Evolutionary conservation across 2,329 filamentous ascomycete genomes (phyloP).

Genomic region (Scedosporium boydii): DNA sequence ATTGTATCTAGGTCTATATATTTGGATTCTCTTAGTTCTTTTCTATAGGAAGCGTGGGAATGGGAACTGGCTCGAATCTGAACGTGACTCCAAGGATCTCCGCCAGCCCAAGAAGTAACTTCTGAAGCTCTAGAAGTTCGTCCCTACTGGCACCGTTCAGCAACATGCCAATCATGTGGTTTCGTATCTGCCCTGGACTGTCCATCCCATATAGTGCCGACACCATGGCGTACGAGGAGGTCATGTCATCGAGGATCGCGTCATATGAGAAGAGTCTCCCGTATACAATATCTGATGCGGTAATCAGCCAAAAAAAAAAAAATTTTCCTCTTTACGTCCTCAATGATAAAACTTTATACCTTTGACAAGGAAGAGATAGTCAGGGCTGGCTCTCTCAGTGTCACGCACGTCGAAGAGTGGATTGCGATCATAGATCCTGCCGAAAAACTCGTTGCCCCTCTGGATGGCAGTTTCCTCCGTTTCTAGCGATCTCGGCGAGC

Average conservation of each 20-base stretch:
- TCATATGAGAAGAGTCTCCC: conserved; percentile 7
- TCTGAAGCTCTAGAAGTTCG: conserved; percentile 6
- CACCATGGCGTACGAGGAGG: background rate
- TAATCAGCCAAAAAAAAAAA: background rate
- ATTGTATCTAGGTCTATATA: background rate
- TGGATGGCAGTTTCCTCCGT: conserved; percentile 3
- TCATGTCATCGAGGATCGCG: background rate
- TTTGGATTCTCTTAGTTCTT: background rate
- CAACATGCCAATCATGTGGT: conserved; percentile 10
- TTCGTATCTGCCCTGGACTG: conserved; percentile 8
- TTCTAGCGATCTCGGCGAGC: conserved; percentile 8
- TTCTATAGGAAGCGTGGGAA: conserved; percentile 1
- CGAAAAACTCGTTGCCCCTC: conserved; percentile 9
- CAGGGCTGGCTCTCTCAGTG: conserved; percentile 10
- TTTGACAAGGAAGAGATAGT: conserved; percentile 12
- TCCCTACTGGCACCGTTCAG: conserved; percentile 6
- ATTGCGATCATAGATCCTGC: conserved; percentile 10
- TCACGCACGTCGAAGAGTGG: conserved; percentile 11
- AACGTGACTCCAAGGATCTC: conserved; percentile 5
- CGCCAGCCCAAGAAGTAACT: conserved; percentile 6
- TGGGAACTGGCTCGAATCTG: conserved; percentile 1
- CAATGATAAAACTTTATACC: conserved; percentile 3
- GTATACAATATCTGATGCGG: conserved; percentile 7
- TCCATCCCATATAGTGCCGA: conserved; percentile 3
- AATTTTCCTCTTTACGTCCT: background rate